Evolutionary conservation across 225 moss, liverwort and hornwort species (phyloP).

Genomic region (Bryum argenteum): DNA sequence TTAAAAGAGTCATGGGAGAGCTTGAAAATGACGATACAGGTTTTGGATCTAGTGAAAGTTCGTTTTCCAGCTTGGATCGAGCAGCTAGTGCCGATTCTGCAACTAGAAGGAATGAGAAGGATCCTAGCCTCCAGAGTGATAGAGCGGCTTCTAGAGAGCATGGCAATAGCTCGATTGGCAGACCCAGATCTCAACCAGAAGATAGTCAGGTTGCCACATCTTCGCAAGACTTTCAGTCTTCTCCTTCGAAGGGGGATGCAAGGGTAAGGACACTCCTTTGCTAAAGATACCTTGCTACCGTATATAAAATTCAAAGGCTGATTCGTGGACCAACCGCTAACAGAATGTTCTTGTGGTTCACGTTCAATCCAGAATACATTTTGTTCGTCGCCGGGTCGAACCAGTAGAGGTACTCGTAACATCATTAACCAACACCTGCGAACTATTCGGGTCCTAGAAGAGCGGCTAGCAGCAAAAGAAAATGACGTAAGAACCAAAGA

Average conservation of each 20-base stretch:
- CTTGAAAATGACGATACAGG: conserved; percentile 39
- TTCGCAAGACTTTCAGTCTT: conserved; percentile 34
- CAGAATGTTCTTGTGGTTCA: background rate
- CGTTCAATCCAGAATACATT: conserved; percentile 38
- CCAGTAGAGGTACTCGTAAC: conserved; percentile 65
- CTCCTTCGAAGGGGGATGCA: conserved; percentile 44
- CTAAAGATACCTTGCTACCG: background rate
- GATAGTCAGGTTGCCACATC: conserved; percentile 40
- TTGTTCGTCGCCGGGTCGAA: conserved; percentile 48
- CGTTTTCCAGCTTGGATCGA: conserved; percentile 51
- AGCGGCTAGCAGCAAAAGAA: conserved; percentile 66
- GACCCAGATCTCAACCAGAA: conserved; percentile 51
- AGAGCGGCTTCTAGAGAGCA: conserved; percentile 34
- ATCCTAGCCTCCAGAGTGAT: conserved; percentile 37
- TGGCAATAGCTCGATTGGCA: conserved; percentile 14
- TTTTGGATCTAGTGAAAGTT: conserved; percentile 43
- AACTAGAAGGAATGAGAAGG: conserved; percentile 42
- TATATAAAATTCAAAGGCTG: background rate
- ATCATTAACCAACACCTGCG: conserved; percentile 76
- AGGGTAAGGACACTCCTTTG: conserved; percentile 26
- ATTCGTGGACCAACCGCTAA: background rate
- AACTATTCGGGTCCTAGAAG: conserved; percentile 68
- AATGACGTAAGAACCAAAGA: conserved; percentile 69
- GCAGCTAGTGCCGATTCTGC: conserved; percentile 35
- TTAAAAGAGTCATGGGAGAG: conserved; percentile 60